Percentiles rank a stretch among this genome's conserved stretches.
Conservation (phyloP, 139 green algal genomes). For the Chlorella ohadii region DNA sequence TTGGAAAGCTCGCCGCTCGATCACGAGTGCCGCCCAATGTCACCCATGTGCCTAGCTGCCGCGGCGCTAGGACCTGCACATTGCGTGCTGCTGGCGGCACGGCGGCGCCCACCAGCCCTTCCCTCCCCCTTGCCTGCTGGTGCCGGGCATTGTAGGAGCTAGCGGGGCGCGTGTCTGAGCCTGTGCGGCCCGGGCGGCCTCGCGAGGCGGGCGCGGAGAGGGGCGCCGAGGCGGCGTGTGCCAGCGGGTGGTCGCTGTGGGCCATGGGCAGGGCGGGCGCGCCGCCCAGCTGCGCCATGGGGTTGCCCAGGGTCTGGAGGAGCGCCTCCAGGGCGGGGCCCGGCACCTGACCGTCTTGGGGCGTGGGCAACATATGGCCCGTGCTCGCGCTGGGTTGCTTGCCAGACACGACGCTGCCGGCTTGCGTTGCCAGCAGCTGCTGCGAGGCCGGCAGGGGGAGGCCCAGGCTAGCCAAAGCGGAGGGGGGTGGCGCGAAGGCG, state of each 20-base stretch:
- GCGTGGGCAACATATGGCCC: not conserved
- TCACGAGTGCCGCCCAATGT: no score
- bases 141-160: constrained; percentile 22
- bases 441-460: no score
- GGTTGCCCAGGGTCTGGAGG: not conserved
- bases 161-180: not conserved
- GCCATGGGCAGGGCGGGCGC: no score
- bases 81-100: no score
- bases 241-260: no score
- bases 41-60: not conserved
- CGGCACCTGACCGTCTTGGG: not conserved
- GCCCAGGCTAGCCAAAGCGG: no score
- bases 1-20: no score
- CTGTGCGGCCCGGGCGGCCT: not conserved
- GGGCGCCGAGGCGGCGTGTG: no score
- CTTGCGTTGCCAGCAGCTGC: not conserved
- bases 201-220: not conserved
- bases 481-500: no score
- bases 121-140: constrained; percentile 5
- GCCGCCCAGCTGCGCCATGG: not conserved
- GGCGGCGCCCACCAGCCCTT: no score
- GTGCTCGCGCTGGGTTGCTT: not conserved
- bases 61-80: no score
- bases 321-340: no score
- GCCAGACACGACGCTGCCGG: not conserved